Conservation (phyloP, 768 basidiomycete genomes). For the Boletus insuetus region DNA sequence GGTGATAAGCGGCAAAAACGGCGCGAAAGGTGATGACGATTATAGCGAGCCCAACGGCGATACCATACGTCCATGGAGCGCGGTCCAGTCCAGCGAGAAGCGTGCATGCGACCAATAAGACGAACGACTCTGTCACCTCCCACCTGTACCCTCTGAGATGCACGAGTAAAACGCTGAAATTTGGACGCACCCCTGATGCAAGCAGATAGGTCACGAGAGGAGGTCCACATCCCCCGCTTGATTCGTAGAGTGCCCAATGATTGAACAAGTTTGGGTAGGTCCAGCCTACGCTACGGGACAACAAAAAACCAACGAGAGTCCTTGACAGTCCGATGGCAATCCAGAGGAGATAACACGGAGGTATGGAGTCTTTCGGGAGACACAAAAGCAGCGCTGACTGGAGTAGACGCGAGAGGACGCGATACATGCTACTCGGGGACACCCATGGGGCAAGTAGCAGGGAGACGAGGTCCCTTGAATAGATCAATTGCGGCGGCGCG, state of each 20-base stretch:
- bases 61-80: conserved; percentile 40
- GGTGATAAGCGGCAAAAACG: neutral
- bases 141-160: conserved; percentile 10
- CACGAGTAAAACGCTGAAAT: neutral
- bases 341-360: conserved; percentile 23
- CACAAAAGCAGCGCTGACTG: conserved; percentile 16
- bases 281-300: conserved; percentile 35
- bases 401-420: conserved; percentile 22
- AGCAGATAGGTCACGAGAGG: conserved; percentile 25
- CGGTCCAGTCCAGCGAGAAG: conserved; percentile 30
- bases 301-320: conserved; percentile 19
- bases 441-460: conserved; percentile 39
- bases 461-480: conserved; percentile 31
- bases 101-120: conserved; percentile 6
- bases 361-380: conserved; percentile 2
- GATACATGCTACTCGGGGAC: conserved; percentile 19
- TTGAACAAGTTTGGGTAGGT: conserved; percentile 37
- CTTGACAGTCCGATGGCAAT: conserved; percentile 18
- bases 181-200: conserved; percentile 15
- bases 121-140: conserved; percentile 15
- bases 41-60: conserved; percentile 26
- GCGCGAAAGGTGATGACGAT: conserved; percentile 17
- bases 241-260: conserved; percentile 41
- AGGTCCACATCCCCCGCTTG: conserved; percentile 37
- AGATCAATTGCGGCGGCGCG: conserved; percentile 38